A percentile compares a stretch with the other conserved stretches of the same genome.
phyloP scores from a whole-genome alignment of 176 grass and related monocot genomes.

The Rhipidocladum racemiflorum region DNA sequence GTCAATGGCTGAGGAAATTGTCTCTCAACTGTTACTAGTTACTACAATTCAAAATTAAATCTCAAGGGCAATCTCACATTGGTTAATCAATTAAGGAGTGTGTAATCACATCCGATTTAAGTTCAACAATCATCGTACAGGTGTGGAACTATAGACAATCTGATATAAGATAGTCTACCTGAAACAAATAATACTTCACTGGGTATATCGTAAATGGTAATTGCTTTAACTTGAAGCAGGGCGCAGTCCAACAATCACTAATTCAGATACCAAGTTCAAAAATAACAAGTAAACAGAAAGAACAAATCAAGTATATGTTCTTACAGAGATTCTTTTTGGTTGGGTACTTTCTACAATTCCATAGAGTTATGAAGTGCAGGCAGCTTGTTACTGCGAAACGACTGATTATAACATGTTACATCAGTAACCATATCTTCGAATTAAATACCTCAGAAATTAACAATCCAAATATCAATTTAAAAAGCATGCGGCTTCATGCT shows the following conservation, averaged over 20 bases:
- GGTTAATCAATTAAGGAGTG: background rate
- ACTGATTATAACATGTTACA: background rate
- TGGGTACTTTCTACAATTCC: background rate
- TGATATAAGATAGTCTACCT: background rate
- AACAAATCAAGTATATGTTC: constrained; percentile 5
- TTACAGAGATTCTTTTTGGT: background rate
- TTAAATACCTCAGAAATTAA: background rate
- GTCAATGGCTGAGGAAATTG: background rate
- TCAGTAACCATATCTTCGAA: background rate
- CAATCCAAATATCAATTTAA: background rate
- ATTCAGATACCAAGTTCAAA: constrained; percentile 12
- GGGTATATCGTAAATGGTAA: background rate
- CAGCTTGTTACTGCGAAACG: background rate
- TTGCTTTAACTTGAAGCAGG: background rate
- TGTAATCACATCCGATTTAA: background rate
- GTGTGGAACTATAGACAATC: background rate
- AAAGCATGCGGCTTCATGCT: background rate
- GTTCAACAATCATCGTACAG: background rate
- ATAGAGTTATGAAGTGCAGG: background rate
- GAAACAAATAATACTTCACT: background rate
- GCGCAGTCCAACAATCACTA: background rate
- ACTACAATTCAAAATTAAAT: background rate
- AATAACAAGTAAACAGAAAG: background rate
- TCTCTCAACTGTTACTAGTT: background rate
- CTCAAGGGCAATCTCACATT: background rate